A percentile compares a stretch with the other conserved stretches of the same genome.
Evolutionary conservation across 352 stramenopile genomes (phyloP).

Genomic region (Pythium dissimile): DNA sequence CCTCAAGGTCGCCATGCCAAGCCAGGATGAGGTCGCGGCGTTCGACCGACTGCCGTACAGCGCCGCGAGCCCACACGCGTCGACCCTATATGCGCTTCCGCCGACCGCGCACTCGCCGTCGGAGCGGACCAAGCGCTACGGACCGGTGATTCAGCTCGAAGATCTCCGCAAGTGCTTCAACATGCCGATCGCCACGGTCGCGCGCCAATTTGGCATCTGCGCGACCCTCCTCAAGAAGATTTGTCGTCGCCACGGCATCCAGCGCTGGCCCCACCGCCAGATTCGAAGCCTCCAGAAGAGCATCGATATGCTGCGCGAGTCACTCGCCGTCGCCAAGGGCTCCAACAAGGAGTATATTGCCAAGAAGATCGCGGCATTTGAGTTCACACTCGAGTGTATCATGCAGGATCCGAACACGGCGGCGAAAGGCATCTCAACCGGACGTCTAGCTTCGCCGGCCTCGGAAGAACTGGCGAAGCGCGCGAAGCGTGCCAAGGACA

Average conservation of each 20-base stretch:
- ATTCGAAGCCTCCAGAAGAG: conserved; percentile 82
- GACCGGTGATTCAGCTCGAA: conserved; percentile 66
- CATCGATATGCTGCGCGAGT: conserved; percentile 78
- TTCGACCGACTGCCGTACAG: conserved; percentile 37
- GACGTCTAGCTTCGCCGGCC: conserved; percentile 49
- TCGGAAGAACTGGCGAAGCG: conserved; percentile 63
- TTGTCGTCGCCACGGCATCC: conserved; percentile 75
- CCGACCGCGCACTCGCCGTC: conserved; percentile 29
- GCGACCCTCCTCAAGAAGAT: conserved; percentile 86
- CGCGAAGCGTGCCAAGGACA: conserved; percentile 38
- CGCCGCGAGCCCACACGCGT: conserved; percentile 51
- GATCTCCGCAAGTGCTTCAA: conserved; percentile 80
- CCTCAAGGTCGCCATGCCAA: conserved; percentile 42
- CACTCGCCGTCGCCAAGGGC: conserved; percentile 62
- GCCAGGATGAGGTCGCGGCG: conserved; percentile 14
- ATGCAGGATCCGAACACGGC: conserved; percentile 78
- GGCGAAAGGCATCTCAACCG: conserved; percentile 66
- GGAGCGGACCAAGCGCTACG: conserved; percentile 54
- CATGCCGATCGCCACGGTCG: conserved; percentile 78
- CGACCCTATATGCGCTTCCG: conserved; percentile 25
- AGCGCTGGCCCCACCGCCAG: conserved; percentile 80
- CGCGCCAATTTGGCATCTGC: conserved; percentile 82
- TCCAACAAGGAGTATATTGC: conserved; percentile 78
- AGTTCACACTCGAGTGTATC: conserved; percentile 80
- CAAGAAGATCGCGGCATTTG: conserved; percentile 80